These are phyloP conservation scores for Xylaria sp. DNA, from an alignment of 2,329 filamentous ascomycete species.

Conservation along the genomic window DNA sequence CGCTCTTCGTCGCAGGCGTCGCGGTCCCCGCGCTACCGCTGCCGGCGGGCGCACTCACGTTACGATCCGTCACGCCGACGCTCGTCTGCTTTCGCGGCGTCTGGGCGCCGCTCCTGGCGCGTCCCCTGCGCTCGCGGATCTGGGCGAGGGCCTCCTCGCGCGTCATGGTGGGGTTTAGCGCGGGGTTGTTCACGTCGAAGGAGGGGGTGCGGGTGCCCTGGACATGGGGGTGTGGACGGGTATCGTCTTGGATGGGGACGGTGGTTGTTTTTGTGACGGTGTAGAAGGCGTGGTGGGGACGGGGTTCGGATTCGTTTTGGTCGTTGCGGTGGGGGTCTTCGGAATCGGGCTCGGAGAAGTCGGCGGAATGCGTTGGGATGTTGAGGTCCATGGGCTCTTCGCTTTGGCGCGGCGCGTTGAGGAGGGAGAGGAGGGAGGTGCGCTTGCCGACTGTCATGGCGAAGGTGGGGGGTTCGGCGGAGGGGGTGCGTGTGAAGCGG, in stretches of 20 bases:
- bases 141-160: slow-evolving; percentile 70
- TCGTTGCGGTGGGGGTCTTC: slow-evolving; percentile 1
- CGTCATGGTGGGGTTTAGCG: slow-evolving; percentile 60
- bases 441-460: slow-evolving; percentile 50
- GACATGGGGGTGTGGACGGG: slow-evolving; percentile 13
- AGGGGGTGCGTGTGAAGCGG: slow-evolving; percentile 54
- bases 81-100: slow-evolving; percentile 58
- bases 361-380: slow-evolving; percentile 40
- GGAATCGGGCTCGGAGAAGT: slow-evolving; percentile 1
- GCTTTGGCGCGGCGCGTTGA: slow-evolving; percentile 49
- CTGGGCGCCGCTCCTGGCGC: slow-evolving; percentile 60
- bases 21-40: slow-evolving; percentile 1
- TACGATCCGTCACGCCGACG: slow-evolving; percentile 41
- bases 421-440: slow-evolving; percentile 55
- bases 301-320: slow-evolving; percentile 5
- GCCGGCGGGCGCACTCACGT: slow-evolving; percentile 44
- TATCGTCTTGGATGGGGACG: slow-evolving; percentile 43
- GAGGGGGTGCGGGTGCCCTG: slow-evolving; percentile 30
- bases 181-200: slow-evolving; percentile 53
- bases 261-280: slow-evolving; percentile 47
- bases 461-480: slow-evolving; percentile 56
- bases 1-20: background rate
- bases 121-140: slow-evolving; percentile 66
- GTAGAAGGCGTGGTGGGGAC: slow-evolving; percentile 46
- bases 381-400: slow-evolving; percentile 34